Conservation (phyloP, 345 rosid species). For the Brassica rapa region DNA sequence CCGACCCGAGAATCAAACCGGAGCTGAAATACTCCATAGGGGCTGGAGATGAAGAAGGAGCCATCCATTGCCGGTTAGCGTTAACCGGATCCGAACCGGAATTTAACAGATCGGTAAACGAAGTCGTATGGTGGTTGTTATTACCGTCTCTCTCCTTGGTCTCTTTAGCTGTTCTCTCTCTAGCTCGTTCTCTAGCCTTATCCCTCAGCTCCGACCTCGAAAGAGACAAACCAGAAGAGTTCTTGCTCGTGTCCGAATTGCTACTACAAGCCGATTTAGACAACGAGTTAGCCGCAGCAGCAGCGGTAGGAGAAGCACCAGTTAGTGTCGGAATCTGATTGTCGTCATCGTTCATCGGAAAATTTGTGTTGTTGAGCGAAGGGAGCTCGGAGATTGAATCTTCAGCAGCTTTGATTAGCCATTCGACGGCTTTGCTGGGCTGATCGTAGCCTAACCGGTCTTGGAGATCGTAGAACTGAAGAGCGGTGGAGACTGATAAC, state of each 20-base stretch:
- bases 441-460: conserved; percentile 94
- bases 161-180: conserved; percentile 83
- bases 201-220: conserved; percentile 71
- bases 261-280: conserved; percentile 85
- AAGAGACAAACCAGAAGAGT: conserved; percentile 74
- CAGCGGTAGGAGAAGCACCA: not conserved
- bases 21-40: conserved; percentile 64
- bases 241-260: conserved; percentile 91
- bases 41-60: conserved; percentile 35
- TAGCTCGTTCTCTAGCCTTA: conserved; percentile 77
- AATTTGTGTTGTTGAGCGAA: conserved; percentile 55
- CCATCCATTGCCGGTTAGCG: conserved; percentile 56
- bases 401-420: conserved; percentile 86
- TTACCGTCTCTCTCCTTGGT: conserved; percentile 60
- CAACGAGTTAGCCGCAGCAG: not conserved
- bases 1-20: conserved; percentile 52
- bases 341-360: conserved; percentile 68
- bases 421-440: conserved; percentile 96
- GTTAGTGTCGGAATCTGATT: conserved; percentile 55
- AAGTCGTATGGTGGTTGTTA: conserved; percentile 37
- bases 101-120: conserved; percentile 84
- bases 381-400: conserved; percentile 93
- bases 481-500: conserved; percentile 85
- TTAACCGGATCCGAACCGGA: conserved; percentile 57
- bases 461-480: conserved; percentile 92